phyloP scores from a whole-genome alignment of 208 protist genomes.

The Leishmania aethiopica region DNA sequence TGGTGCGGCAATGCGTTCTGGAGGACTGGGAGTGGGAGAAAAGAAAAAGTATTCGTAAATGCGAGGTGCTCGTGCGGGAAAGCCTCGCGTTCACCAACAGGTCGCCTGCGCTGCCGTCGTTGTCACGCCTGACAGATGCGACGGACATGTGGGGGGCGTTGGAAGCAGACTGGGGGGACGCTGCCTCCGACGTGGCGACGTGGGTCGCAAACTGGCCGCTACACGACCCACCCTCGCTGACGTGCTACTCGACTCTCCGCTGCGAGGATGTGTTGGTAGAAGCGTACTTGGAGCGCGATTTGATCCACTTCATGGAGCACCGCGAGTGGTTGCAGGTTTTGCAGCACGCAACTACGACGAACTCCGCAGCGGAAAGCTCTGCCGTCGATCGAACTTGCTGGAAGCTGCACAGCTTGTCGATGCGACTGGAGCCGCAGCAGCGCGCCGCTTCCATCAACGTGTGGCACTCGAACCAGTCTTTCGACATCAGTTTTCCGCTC shows the following conservation, averaged over 20 bases:
- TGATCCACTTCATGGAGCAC: conserved; percentile 31
- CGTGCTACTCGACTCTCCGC: conserved; percentile 4
- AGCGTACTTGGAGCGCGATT: conserved; percentile 30
- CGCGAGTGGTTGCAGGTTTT: conserved; percentile 24
- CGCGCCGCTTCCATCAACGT: conserved; percentile 27
- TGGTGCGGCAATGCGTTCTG: not conserved
- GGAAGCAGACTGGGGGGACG: conserved; percentile 13
- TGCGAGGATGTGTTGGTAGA: conserved; percentile 30
- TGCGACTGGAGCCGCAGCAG: conserved; percentile 28
- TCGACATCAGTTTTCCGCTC: conserved; percentile 25
- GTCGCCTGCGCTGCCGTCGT: not conserved
- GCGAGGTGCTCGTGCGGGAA: conserved; percentile 5
- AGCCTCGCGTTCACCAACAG: not conserved
- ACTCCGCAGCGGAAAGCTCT: not conserved
- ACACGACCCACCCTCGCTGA: not conserved
- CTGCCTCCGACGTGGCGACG: not conserved
- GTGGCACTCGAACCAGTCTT: conserved; percentile 32
- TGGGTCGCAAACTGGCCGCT: conserved; percentile 1
- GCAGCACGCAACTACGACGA: not conserved
- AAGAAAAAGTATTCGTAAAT: not conserved
- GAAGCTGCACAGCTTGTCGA: conserved; percentile 31
- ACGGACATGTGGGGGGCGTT: conserved; percentile 7
- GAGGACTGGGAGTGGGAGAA: conserved; percentile 8
- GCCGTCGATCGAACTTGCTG: not conserved
- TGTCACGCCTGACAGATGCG: not conserved